phyloP scores from a whole-genome alignment of 306 rosid species.

The Clitoria ternatea region DNA sequence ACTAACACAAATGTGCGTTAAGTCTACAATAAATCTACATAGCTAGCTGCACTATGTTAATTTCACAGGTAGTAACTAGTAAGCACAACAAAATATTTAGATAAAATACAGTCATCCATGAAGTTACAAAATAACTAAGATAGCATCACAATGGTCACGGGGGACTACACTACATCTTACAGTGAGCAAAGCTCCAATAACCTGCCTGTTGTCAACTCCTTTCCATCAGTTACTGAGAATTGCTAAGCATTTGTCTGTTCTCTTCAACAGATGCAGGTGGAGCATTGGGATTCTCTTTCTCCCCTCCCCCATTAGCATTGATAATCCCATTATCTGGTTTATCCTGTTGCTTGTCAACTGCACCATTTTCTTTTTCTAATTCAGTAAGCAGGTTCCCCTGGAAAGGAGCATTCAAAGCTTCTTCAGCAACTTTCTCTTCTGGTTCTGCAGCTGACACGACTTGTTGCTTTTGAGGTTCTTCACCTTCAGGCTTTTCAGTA shows the following conservation, averaged over 20 bases:
- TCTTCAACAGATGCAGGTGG: conserved; percentile 9
- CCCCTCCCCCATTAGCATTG: conserved; percentile 35
- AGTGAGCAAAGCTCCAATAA: conserved; percentile 27
- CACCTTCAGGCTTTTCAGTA: conserved; percentile 15
- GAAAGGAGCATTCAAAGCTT: conserved; percentile 4
- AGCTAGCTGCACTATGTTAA: conserved; percentile 13
- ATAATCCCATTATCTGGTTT: conserved; percentile 11
- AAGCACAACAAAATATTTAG: conserved; percentile 29
- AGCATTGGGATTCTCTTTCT: conserved; percentile 24
- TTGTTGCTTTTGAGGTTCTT: conserved; percentile 29
- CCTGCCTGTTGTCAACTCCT: conserved; percentile 39
- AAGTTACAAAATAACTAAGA: conserved; percentile 24
- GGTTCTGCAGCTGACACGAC: conserved; percentile 21
- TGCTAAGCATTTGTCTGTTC: conserved; percentile 25
- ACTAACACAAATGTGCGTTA: neutral
- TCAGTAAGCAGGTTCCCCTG: conserved; percentile 18
- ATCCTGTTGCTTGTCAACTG: conserved; percentile 20
- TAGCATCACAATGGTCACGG: neutral
- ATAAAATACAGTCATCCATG: conserved; percentile 40
- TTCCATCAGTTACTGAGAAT: conserved; percentile 21
- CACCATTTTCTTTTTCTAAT: conserved; percentile 23
- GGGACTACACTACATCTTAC: conserved; percentile 29
- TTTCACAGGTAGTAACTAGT: conserved; percentile 35
- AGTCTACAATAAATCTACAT: conserved; percentile 32
- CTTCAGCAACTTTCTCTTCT: conserved; percentile 24